Base-by-base conservation (phyloP, 2,329 filamentous ascomycete species). In the Lithohypha guttulata region DNA sequence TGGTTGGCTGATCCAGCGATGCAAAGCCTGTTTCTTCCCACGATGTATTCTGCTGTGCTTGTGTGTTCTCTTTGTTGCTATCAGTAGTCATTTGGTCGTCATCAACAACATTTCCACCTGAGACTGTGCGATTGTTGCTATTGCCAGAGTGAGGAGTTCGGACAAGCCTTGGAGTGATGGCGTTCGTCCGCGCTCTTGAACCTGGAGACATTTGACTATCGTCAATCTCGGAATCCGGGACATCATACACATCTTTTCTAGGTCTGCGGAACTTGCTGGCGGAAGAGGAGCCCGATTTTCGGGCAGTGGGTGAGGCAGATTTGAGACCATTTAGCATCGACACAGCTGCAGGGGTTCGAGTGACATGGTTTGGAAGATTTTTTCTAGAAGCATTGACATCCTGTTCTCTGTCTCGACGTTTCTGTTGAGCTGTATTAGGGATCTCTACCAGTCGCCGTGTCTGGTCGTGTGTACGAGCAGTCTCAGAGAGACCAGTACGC, bases 121-220 rank as follows among this genome's bases (percentile, higher is more conserved):
- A 43, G 18, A 20, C 39, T 25, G 33, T 25, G 10, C 33, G 33
- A 14, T 9, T n/a, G 13, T 15, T 23, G 39, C 41, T 27, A 45
- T 43, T 11, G 17, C 37, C 10, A 32, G 32, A 11, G 45, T 28
- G 18, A 26, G 42, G 20, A 39, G 41, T 14, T 21, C 35, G 13
- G 39, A 43, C 30, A 26, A 42, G 29, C 37, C 37, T 37, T 41
- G 40, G 35, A 2, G 35, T 30, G 18, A 39, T 39, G 11, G 22
- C 22, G 11, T 26, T 23, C 35, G 26, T 39, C 20, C 7, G n/a
- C 13, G 25, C 35, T 36, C 39, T 43, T 17, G 47, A 49, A 18
- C 45, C 35, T 11, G 48, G 48, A 31, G 48, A 49, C 49, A 51
- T 50, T 23, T 51, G 49, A 3, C 47, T 48, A 25, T 51, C 49